Conservation (phyloP, 495 filamentous ascomycete species). For the Penicillium cinerascens region DNA sequence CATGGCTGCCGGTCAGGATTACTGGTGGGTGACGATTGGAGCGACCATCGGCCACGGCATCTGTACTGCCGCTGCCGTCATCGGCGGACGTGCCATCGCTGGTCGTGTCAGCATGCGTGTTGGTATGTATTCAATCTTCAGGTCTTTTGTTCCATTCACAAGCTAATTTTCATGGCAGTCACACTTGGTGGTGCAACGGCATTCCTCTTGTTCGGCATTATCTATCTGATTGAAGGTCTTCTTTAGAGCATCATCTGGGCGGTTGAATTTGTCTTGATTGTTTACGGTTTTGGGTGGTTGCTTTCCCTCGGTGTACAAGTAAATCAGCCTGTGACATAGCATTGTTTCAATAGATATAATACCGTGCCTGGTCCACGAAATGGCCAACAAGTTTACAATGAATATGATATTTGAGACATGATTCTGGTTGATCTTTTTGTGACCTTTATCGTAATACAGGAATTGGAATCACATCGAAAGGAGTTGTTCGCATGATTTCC, state of each 20-base stretch:
- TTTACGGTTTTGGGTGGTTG: slow-evolving; percentile 10
- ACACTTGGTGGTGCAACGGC: slow-evolving; percentile 91
- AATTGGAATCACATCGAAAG: no score
- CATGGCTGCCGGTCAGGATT: slow-evolving; percentile 97
- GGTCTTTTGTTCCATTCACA: not conserved
- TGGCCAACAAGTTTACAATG: not conserved
- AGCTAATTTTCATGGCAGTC: slow-evolving; percentile 51
- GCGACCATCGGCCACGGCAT: slow-evolving; percentile 82
- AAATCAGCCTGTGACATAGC: slow-evolving; percentile 17
- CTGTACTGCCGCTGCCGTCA: slow-evolving; percentile 89
- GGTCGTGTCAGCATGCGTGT: slow-evolving; percentile 93
- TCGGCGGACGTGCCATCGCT: slow-evolving; percentile 89
- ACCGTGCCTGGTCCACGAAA: slow-evolving; percentile 8
- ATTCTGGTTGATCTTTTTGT: not conserved
- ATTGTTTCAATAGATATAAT: slow-evolving; percentile 26
- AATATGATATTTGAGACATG: not conserved
- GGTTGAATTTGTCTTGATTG: slow-evolving; percentile 6
- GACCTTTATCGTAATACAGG: no score
- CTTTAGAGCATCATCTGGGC: slow-evolving; percentile 39
- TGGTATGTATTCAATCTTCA: slow-evolving; percentile 61
- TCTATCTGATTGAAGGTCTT: slow-evolving; percentile 82
- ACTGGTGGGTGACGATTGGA: slow-evolving; percentile 96
- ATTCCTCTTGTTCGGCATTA: slow-evolving; percentile 85
- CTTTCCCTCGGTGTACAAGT: slow-evolving; percentile 16
- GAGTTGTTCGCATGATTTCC: no score